phyloP scores from a whole-genome alignment of 441 rosid species.

The Erysimum cheiri region DNA sequence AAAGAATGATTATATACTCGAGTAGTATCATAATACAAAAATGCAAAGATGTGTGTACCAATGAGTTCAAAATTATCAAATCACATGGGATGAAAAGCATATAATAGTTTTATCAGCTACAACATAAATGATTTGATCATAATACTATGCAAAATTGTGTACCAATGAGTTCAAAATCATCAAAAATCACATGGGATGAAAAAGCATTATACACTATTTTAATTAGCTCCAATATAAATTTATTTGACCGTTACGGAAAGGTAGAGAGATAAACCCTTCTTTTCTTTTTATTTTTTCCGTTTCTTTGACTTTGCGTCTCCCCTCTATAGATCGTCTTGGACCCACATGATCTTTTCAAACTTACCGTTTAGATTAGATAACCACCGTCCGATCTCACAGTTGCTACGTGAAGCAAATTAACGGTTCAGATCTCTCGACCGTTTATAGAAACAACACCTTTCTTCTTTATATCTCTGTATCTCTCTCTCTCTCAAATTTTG shows the following conservation, averaged over 20 bases:
- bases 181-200: slow-evolving; percentile 20
- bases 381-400: slow-evolving; percentile 48
- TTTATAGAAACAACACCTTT: slow-evolving; percentile 40
- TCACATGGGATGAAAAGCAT: slow-evolving; percentile 29
- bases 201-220: background rate
- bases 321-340: slow-evolving; percentile 17
- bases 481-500: slow-evolving; percentile 13
- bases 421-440: slow-evolving; percentile 60
- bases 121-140: slow-evolving; percentile 31
- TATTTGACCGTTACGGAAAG: slow-evolving; percentile 45
- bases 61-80: slow-evolving; percentile 43
- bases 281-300: slow-evolving; percentile 5
- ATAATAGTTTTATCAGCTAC: slow-evolving; percentile 3
- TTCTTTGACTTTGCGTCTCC: slow-evolving; percentile 43
- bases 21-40: background rate
- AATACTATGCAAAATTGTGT: background rate
- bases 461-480: slow-evolving; percentile 36
- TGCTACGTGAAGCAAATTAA: slow-evolving; percentile 27
- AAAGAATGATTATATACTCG: slow-evolving; percentile 17
- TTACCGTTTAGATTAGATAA: slow-evolving; percentile 52
- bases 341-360: slow-evolving; percentile 31
- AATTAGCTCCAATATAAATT: slow-evolving; percentile 24
- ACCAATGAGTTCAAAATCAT: slow-evolving; percentile 44
- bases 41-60: background rate
- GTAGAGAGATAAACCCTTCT: background rate